Evolutionary conservation across 345 rosid genomes (phyloP).

Genomic region (Orychophragmus violaceus): DNA sequence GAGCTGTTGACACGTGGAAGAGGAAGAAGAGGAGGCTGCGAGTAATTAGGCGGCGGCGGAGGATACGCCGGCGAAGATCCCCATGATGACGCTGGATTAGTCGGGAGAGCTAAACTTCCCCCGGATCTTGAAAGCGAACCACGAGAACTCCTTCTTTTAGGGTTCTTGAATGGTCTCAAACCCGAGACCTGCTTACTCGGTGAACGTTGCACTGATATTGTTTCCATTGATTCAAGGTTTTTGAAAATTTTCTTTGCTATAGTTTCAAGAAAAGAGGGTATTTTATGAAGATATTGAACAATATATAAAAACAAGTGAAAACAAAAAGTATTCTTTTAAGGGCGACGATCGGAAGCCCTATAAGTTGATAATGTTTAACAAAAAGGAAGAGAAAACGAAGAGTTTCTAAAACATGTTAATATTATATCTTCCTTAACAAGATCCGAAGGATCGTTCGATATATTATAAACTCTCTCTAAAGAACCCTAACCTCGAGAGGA

Average conservation of each 20-base stretch:
- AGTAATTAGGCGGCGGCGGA: conserved; percentile 32
- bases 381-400: background rate
- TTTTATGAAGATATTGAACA: background rate
- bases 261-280: background rate
- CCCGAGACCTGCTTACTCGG: conserved; percentile 34
- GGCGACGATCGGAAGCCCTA: conserved; percentile 34
- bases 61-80: conserved; percentile 11
- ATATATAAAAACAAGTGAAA: background rate
- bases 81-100: conserved; percentile 19
- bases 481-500: conserved; percentile 34
- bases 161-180: conserved; percentile 39
- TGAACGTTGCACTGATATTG: conserved; percentile 33
- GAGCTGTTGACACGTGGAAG: conserved; percentile 43
- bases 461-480: background rate
- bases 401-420: conserved; percentile 1
- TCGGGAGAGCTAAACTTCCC: conserved; percentile 37
- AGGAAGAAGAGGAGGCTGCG: conserved; percentile 68
- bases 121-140: conserved; percentile 30
- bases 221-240: conserved; percentile 31
- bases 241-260: background rate
- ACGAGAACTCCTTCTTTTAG: conserved; percentile 31
- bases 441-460: conserved; percentile 15
- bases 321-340: background rate
- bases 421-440: background rate
- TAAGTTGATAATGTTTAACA: background rate